A percentile compares a stretch with the other conserved stretches of the same genome.
phyloP scores from a whole-genome alignment of 352 stramenopile genomes.

The Phytophthora pistaciae region DNA sequence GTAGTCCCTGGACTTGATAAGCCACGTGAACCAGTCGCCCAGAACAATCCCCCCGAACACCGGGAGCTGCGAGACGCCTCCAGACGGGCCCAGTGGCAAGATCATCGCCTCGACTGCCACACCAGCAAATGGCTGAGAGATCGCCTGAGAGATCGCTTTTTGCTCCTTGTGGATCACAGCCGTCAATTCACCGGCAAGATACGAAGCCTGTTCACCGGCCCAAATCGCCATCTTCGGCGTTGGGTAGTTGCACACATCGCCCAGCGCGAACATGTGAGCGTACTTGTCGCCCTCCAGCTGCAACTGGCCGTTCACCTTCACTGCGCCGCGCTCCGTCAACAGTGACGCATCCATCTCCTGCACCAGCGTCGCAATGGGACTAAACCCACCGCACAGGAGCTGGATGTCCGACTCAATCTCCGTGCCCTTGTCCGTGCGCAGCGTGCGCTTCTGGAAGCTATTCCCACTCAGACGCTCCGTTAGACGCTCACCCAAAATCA shows the following conservation, averaged over 20 bases:
- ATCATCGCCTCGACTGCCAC: slow-evolving; percentile 9
- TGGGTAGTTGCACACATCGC: slow-evolving; percentile 61
- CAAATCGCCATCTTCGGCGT: slow-evolving; percentile 55
- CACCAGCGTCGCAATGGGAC: slow-evolving; percentile 39
- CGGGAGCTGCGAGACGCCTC: slow-evolving; percentile 62
- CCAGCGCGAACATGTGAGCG: slow-evolving; percentile 61
- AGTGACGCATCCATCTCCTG: slow-evolving; percentile 53
- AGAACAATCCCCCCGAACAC: slow-evolving; percentile 58
- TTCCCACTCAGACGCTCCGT: slow-evolving; percentile 49
- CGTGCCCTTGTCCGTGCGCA: slow-evolving; percentile 62
- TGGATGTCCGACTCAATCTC: slow-evolving; percentile 67
- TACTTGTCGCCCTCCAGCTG: slow-evolving; percentile 59
- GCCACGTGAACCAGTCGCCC: slow-evolving; percentile 55
- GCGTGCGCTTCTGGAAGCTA: slow-evolving; percentile 45
- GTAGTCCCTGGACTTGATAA: slow-evolving; percentile 59
- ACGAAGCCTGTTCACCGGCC: slow-evolving; percentile 52
- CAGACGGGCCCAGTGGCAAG: slow-evolving; percentile 55
- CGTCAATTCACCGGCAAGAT: slow-evolving; percentile 43
- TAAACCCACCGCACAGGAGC: slow-evolving; percentile 55
- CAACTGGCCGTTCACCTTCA: slow-evolving; percentile 59
- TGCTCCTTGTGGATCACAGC: slow-evolving; percentile 35
- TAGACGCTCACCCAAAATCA: slow-evolving; percentile 67
- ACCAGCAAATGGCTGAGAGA: slow-evolving; percentile 33
- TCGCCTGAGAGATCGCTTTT: slow-evolving; percentile 22
- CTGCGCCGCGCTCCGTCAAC: slow-evolving; percentile 41